Conservation (phyloP, 164 flowering plant genomes). For the Litsea cubeba region DNA sequence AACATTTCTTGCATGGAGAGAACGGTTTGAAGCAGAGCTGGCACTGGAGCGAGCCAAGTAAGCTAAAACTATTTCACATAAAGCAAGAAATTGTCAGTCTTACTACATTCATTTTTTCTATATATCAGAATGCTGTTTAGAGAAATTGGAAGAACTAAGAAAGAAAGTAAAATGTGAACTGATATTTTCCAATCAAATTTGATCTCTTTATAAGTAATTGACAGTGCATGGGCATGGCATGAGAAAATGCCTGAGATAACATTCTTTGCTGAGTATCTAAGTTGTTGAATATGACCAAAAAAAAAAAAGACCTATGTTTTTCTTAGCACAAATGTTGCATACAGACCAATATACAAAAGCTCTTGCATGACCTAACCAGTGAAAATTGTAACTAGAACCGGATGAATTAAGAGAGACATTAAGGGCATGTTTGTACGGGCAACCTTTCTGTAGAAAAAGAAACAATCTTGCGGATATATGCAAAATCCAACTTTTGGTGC, state of each 20-base stretch:
- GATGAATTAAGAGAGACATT: too few relatives aligned
- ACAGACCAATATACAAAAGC: too few relatives aligned
- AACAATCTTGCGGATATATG: too few relatives aligned
- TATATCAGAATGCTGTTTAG: not conserved
- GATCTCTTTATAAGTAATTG: not conserved
- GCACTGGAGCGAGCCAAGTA: conserved; percentile 98
- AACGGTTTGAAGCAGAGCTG: conserved; percentile 94
- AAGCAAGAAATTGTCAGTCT: not conserved
- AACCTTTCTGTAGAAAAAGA: too few relatives aligned
- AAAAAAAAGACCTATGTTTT: too few relatives aligned
- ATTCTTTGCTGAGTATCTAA: not conserved
- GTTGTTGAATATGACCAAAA: too few relatives aligned
- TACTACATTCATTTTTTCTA: not conserved
- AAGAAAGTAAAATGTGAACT: not conserved
- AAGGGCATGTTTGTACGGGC: too few relatives aligned
- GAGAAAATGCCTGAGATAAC: not conserved
- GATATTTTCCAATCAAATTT: not conserved
- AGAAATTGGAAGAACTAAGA: not conserved
- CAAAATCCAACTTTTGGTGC: too few relatives aligned
- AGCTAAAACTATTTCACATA: conserved; percentile 19
- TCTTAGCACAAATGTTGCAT: too few relatives aligned
- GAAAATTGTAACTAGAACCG: too few relatives aligned
- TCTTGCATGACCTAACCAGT: too few relatives aligned
- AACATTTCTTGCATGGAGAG: conserved; percentile 95
- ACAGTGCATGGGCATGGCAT: not conserved